Percentiles rank a stretch among this genome's conserved stretches.
These are phyloP conservation scores for Fusarium keratoplasticum DNA, from an alignment of 2,329 filamentous ascomycete species.

Conservation along the genomic window DNA sequence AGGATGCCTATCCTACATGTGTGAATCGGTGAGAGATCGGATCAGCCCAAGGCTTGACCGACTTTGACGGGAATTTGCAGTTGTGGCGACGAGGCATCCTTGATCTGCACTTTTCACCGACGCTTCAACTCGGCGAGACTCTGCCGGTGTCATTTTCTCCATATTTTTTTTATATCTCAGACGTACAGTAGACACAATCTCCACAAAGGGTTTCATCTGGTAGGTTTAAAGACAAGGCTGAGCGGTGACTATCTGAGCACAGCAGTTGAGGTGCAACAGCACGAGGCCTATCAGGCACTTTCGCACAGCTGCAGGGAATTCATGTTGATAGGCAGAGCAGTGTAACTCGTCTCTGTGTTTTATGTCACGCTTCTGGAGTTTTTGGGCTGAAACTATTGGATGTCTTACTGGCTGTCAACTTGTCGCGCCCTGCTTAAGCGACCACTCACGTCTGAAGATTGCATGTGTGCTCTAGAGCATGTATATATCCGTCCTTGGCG, in stretches of 20 bases:
- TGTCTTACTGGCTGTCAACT: background rate
- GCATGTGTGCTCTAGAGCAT: background rate
- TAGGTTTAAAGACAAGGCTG: background rate
- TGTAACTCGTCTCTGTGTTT: background rate
- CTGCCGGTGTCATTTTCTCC: background rate
- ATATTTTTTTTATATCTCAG: background rate
- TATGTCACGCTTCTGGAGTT: background rate
- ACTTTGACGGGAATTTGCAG: background rate
- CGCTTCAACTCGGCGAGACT: background rate
- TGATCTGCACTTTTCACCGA: background rate
- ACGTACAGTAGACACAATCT: background rate
- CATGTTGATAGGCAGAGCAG: background rate
- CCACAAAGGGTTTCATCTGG: background rate
- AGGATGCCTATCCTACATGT: background rate
- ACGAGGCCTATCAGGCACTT: background rate
- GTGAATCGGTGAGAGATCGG: background rate
- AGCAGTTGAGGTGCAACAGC: background rate
- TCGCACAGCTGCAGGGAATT: background rate
- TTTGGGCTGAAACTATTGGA: background rate
- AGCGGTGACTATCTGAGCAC: background rate
- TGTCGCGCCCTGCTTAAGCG: background rate
- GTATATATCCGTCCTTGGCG: background rate
- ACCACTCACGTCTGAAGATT: background rate
- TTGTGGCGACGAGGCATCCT: background rate
- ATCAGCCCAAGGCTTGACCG: background rate